These are phyloP conservation scores for Nicotiana tabacum DNA, from an alignment of 257 asterid species.

Conservation along the genomic window DNA sequence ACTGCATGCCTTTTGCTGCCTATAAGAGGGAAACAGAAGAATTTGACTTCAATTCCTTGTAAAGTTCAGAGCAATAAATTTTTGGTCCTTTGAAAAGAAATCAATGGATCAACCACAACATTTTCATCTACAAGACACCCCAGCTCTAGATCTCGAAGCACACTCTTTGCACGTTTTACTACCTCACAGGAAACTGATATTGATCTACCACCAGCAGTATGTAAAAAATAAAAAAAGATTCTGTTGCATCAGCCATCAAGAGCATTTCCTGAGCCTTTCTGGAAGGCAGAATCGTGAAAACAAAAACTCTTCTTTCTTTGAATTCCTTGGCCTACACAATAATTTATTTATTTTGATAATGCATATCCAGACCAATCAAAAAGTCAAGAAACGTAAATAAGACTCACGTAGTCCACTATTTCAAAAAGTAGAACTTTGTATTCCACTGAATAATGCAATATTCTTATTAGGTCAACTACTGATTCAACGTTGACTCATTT, in stretches of 20 bases:
- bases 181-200: slow-evolving; percentile 85
- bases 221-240: slow-evolving; percentile 32
- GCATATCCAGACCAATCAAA: neutral
- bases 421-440: neutral
- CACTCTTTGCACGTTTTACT: slow-evolving; percentile 71
- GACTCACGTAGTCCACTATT: neutral
- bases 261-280: slow-evolving; percentile 52
- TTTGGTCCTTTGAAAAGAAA: no score
- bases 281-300: slow-evolving; percentile 50
- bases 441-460: neutral
- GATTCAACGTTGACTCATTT: neutral
- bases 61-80: no score
- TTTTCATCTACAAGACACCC: slow-evolving; percentile 30
- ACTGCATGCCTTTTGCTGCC: no score
- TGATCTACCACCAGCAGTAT: slow-evolving; percentile 95
- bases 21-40: no score
- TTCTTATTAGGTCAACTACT: neutral
- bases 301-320: slow-evolving; percentile 31
- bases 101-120: no score
- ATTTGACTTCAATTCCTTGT: no score
- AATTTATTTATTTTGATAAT: neutral
- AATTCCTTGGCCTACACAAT: slow-evolving; percentile 41
- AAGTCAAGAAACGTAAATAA: neutral
- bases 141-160: slow-evolving; percentile 67
- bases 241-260: slow-evolving; percentile 29